phyloP scores from a whole-genome alignment of 2,329 filamentous ascomycete genomes.

The Fusarium hostae region DNA sequence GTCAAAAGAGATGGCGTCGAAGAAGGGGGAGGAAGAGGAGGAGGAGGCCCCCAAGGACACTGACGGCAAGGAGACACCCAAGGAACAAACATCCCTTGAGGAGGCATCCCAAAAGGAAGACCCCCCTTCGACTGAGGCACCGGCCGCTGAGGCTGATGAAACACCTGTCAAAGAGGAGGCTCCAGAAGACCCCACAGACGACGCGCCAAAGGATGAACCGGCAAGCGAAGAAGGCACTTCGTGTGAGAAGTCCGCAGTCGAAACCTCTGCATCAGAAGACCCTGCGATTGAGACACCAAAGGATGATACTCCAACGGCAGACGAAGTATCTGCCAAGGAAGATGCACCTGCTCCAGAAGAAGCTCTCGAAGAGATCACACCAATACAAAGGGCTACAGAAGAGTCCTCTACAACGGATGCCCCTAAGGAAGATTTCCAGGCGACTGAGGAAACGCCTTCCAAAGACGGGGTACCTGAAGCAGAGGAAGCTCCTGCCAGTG shows the following conservation, averaged over 20 bases:
- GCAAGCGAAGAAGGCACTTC: constrained; percentile 1
- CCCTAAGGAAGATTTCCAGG: not conserved
- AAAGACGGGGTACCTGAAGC: not conserved
- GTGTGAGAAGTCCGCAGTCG: constrained; percentile 3
- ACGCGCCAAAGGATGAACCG: constrained; percentile 13
- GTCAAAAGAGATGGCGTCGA: not conserved
- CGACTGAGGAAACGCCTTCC: not conserved
- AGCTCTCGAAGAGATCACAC: not conserved
- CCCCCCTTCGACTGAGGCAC: constrained; percentile 1
- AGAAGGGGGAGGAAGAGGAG: constrained; percentile 16
- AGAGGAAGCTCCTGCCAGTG: constrained; percentile 5
- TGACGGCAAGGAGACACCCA: constrained; percentile 12
- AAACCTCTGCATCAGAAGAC: not conserved
- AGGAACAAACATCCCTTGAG: constrained; percentile 22
- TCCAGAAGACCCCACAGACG: constrained; percentile 7
- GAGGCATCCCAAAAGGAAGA: constrained; percentile 5
- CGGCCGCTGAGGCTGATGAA: constrained; percentile 9
- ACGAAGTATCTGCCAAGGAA: not conserved
- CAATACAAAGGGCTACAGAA: not conserved
- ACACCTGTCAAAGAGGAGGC: constrained; percentile 6
- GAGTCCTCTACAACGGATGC: constrained; percentile 1
- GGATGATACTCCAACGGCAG: not conserved
- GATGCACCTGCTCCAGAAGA: constrained; percentile 4
- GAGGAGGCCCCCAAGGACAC: constrained; percentile 5
- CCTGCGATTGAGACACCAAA: not conserved